Evolutionary conservation across 352 stramenopile species (phyloP), one percentile per base, ranked within the genome.

Genomic region (Ophiocytium majus): DNA sequence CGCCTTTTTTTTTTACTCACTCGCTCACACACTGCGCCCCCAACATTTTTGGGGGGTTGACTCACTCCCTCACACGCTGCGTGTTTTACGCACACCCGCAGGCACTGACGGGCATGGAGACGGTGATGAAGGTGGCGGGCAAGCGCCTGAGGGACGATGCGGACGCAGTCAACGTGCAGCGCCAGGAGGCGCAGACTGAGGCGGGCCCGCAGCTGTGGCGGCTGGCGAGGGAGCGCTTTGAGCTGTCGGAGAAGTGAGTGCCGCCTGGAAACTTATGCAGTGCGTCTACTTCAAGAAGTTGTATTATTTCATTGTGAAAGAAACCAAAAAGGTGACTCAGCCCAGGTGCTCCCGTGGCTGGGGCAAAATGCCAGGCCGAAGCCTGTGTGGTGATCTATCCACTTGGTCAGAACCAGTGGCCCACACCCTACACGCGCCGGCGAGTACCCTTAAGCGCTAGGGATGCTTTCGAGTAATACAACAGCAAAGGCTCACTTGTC

Each of bases 211-310:
- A 76, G 17, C 49, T 86, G 76, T 81, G 83, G 83, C 82, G 83
- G 50, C 36, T 86, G 23, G 37, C 32, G 0, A 76, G 78, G 31
- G 50, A 83, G 50, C 57, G 83, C 78, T 32, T 79, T 50, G 83
- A 86, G 35, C 63, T 63, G 33, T 76, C 80, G 19, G 83, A 86
- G 50, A 86, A 86, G 78, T 83, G 83, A 23, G 17, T 83, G 50
- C 33, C 83, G 49, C 5, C 43, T 57, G 5, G 43, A 5, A 57
- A 57, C 5, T 57, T 5, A 5, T 57, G 43, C 43, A 57, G 5
- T 57, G 43, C 43, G 14, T 5, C 43, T 14, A 57, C 5, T 57
- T 57, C 5, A 57, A 57, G 43, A 57, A 57, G 43, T 57, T 14
- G n/a, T n/a, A n/a, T n/a, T n/a, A n/a, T n/a, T n/a, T n/a, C n/a